Evolutionary conservation across 2,329 filamentous ascomycete species (phyloP).

Genomic region (Cytospora mali): DNA sequence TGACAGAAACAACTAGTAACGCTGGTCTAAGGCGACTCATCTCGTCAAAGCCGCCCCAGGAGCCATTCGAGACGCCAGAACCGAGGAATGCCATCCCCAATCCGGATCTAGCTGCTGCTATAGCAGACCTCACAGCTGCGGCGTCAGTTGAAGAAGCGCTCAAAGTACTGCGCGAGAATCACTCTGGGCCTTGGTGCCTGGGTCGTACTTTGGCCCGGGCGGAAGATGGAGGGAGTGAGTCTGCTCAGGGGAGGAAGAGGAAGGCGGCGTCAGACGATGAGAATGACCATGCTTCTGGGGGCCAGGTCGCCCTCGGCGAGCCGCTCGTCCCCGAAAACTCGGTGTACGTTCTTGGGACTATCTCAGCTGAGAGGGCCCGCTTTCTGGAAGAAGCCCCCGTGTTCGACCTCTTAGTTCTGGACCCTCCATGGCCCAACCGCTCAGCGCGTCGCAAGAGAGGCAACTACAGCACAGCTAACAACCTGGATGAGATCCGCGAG

Average conservation of each 20-base stretch:
- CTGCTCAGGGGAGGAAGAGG: conserved; percentile 24
- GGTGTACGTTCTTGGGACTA: conserved; percentile 52
- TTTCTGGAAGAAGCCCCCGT: conserved; percentile 49
- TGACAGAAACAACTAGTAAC: conserved; percentile 27
- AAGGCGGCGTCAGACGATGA: conserved; percentile 4
- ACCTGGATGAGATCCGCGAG: conserved; percentile 48
- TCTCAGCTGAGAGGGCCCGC: conserved; percentile 42
- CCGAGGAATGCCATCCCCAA: conserved; percentile 38
- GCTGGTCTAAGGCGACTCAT: conserved; percentile 43
- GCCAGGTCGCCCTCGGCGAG: conserved; percentile 18
- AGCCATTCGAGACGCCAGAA: conserved; percentile 57
- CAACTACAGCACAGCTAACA: conserved; percentile 51
- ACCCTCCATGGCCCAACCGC: conserved; percentile 82
- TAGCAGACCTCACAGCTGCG: conserved; percentile 57
- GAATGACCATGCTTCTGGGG: conserved; percentile 20
- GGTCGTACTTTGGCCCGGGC: conserved; percentile 40
- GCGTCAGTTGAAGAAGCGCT: conserved; percentile 51
- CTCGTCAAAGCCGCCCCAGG: conserved; percentile 47
- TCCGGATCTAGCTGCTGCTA: conserved; percentile 47
- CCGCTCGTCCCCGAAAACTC: conserved; percentile 46
- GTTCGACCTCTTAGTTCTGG: conserved; percentile 72
- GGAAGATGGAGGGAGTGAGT: neutral
- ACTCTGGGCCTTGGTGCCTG: conserved; percentile 50
- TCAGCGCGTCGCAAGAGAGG: conserved; percentile 65
- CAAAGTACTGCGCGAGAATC: conserved; percentile 38